These are phyloP conservation scores for Aleurites moluccanus DNA, from an alignment of 441 rosid species.

Conservation along the genomic window DNA sequence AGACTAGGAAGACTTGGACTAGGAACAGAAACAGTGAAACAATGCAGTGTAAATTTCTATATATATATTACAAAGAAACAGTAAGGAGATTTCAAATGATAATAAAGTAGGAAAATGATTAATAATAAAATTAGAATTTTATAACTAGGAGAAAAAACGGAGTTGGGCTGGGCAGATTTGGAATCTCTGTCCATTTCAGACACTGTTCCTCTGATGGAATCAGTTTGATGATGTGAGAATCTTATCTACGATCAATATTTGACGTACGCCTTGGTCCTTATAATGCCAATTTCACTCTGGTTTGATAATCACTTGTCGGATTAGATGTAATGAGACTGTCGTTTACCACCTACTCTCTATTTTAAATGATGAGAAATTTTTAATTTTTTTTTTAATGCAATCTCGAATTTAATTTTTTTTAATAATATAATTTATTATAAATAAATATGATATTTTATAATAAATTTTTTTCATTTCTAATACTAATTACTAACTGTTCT, in stretches of 20 bases:
- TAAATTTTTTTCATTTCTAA: too few relatives aligned
- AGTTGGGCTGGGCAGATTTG: not conserved
- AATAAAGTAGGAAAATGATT: not conserved
- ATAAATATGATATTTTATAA: too few relatives aligned
- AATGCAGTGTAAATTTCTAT: not conserved
- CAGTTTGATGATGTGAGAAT: conserved; percentile 18
- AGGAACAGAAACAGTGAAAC: not conserved
- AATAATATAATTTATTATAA: too few relatives aligned
- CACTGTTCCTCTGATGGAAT: conserved; percentile 38
- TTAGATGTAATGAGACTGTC: not conserved
- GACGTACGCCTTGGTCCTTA: not conserved
- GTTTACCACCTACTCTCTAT: too few relatives aligned
- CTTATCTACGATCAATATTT: not conserved
- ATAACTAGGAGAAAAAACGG: not conserved
- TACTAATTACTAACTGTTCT: too few relatives aligned
- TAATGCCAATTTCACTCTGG: not conserved
- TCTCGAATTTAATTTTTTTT: too few relatives aligned
- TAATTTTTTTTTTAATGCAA: too few relatives aligned
- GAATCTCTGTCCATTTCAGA: conserved; percentile 28
- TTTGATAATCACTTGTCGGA: not conserved
- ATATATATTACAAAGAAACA: not conserved
- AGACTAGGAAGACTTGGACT: conserved; percentile 13
- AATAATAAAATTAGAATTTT: not conserved
- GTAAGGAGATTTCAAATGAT: conserved; percentile 4
- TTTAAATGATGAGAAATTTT: too few relatives aligned